These are phyloP conservation scores for Malus hybrid DNA, from an alignment of 331 rosid species.

Conservation along the genomic window DNA sequence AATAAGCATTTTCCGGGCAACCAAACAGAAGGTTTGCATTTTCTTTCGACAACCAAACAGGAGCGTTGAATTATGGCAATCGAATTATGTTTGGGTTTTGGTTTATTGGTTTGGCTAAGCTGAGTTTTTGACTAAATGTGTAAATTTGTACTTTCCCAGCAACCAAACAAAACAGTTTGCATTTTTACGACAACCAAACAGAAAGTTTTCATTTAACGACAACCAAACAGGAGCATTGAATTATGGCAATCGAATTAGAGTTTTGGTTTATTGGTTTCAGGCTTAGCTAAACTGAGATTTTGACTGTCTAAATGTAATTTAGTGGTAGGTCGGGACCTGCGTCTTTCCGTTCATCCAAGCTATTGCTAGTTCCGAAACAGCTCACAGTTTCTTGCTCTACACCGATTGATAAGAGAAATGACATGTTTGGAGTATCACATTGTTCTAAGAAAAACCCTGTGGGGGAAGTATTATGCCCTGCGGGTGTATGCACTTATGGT, in stretches of 20 bases:
- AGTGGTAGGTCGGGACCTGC: constrained; percentile 32
- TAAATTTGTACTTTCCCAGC: background rate
- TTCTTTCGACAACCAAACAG: background rate
- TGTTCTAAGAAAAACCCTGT: constrained; percentile 32
- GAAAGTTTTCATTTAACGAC: background rate
- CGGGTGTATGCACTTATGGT: constrained; percentile 31
- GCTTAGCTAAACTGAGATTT: background rate
- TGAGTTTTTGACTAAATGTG: background rate
- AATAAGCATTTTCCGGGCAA: background rate
- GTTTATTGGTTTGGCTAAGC: background rate
- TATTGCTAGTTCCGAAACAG: constrained; percentile 17
- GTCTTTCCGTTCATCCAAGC: constrained; percentile 20
- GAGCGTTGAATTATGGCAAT: background rate
- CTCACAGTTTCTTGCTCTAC: constrained; percentile 30
- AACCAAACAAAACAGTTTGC: background rate
- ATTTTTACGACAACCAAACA: background rate
- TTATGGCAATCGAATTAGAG: background rate
- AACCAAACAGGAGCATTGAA: background rate
- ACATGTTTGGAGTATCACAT: constrained; percentile 14
- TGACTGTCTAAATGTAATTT: background rate
- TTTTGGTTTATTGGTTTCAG: background rate
- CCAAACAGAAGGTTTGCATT: background rate
- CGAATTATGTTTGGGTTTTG: background rate
- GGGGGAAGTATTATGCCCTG: constrained; percentile 32
- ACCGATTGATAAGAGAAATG: constrained; percentile 18